Evolutionary conservation across 2,329 filamentous ascomycete species (phyloP).

Genomic region (Trichoderma sp.): DNA sequence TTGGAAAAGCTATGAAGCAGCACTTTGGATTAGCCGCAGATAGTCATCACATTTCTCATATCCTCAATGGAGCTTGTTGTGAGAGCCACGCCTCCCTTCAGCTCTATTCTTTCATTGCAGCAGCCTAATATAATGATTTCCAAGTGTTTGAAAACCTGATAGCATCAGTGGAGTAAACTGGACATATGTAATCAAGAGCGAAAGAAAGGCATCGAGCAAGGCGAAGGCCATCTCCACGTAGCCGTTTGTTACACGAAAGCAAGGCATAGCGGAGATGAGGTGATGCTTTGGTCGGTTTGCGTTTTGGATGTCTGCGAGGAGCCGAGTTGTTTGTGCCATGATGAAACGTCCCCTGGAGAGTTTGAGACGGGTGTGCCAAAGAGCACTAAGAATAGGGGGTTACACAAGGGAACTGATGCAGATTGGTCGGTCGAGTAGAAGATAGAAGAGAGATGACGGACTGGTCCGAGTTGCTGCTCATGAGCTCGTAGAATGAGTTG

Average conservation of each 20-base stretch:
- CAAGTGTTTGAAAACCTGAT: not conserved
- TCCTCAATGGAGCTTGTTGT: not conserved
- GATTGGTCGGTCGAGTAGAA: not conserved
- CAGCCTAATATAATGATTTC: not conserved
- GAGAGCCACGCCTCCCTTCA: not conserved
- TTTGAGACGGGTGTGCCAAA: not conserved
- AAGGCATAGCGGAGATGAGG: not conserved
- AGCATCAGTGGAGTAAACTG: not conserved
- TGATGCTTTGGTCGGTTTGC: not conserved
- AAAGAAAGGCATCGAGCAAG: not conserved
- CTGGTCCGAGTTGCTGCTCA: not conserved
- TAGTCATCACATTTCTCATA: not conserved
- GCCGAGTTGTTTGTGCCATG: slow-evolving; percentile 7
- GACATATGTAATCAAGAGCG: not conserved
- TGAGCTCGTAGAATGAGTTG: not conserved
- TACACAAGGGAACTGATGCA: not conserved
- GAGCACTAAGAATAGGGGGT: not conserved
- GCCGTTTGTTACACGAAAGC: not conserved
- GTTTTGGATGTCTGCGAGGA: not conserved
- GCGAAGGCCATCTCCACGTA: not conserved
- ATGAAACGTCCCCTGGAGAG: not conserved
- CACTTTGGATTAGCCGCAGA: not conserved
- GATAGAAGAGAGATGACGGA: not conserved
- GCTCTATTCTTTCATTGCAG: not conserved
- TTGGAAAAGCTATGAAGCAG: slow-evolving; percentile 51